These are phyloP conservation scores for Syzygium aromaticum DNA, from an alignment of 345 rosid species.

Conservation along the genomic window DNA sequence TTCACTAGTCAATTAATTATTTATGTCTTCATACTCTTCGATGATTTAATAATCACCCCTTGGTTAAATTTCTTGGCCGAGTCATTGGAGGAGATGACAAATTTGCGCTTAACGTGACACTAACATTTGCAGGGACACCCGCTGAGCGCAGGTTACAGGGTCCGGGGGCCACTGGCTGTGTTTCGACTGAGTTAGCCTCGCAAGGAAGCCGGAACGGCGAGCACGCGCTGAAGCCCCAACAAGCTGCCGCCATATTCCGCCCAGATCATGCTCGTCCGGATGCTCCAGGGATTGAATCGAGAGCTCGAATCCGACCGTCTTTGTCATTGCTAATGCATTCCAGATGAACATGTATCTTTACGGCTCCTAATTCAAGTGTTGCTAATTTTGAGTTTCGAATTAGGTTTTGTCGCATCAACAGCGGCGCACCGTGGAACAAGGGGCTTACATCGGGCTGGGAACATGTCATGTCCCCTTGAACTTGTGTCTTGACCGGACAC, in stretches of 20 bases:
- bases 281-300: conserved; percentile 21
- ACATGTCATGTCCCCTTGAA: conserved; percentile 22
- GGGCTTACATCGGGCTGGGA: conserved; percentile 38
- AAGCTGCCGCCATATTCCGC: conserved; percentile 23
- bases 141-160: conserved; percentile 28
- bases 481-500: conserved; percentile 28
- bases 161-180: conserved; percentile 31
- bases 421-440: conserved; percentile 35
- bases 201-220: conserved; percentile 27
- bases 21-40: background rate
- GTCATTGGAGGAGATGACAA: background rate
- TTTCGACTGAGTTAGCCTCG: conserved; percentile 30
- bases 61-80: background rate
- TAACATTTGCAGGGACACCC: background rate
- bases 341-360: conserved; percentile 3
- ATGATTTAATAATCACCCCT: background rate
- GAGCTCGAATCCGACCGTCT: conserved; percentile 26
- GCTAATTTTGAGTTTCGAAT: background rate
- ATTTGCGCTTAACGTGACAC: background rate
- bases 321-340: conserved; percentile 22
- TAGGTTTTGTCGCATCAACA: conserved; percentile 35
- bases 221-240: conserved; percentile 17
- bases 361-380: background rate
- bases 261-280: conserved; percentile 18
- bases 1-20: no score